These are phyloP conservation scores for Chrysosporium queenslandicum DNA, from an alignment of 2,329 filamentous ascomycete species.

Conservation along the genomic window DNA sequence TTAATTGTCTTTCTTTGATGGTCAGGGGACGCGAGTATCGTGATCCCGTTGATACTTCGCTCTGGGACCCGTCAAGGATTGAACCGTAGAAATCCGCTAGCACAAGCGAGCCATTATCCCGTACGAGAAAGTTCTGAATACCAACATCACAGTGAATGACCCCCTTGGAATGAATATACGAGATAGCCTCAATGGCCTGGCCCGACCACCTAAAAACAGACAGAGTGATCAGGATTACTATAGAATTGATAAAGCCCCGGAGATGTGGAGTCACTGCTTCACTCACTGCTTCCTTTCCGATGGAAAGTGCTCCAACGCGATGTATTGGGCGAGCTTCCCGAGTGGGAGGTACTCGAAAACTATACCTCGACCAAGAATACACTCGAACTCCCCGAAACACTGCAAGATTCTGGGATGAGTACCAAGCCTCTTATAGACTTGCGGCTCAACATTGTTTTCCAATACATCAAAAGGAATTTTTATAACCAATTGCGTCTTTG, in stretches of 20 bases:
- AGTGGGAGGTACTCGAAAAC: not conserved
- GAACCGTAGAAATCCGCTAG: conserved; percentile 11
- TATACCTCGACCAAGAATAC: not conserved
- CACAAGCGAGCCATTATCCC: conserved; percentile 1
- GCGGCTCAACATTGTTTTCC: not conserved
- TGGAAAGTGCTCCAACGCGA: not conserved
- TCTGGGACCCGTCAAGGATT: not conserved
- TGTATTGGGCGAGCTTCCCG: not conserved
- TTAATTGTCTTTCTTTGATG: not conserved
- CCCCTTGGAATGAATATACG: conserved; percentile 11
- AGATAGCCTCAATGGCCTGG: conserved; percentile 7
- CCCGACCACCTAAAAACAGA: conserved; percentile 3
- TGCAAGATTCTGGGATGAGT: not conserved
- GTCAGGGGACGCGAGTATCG: not conserved
- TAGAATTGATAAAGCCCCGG: too few species aligned
- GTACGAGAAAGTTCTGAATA: conserved; percentile 7
- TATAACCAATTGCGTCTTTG: not conserved
- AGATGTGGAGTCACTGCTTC: not conserved
- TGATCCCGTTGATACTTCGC: not conserved
- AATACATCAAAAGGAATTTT: not conserved
- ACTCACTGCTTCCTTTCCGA: not conserved
- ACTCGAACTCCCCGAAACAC: not conserved
- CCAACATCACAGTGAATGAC: conserved; percentile 12
- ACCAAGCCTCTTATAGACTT: not conserved
- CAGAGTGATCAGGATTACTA: not conserved